phyloP scores from a whole-genome alignment of 345 rosid genomes.

The Triadica sebifera region DNA sequence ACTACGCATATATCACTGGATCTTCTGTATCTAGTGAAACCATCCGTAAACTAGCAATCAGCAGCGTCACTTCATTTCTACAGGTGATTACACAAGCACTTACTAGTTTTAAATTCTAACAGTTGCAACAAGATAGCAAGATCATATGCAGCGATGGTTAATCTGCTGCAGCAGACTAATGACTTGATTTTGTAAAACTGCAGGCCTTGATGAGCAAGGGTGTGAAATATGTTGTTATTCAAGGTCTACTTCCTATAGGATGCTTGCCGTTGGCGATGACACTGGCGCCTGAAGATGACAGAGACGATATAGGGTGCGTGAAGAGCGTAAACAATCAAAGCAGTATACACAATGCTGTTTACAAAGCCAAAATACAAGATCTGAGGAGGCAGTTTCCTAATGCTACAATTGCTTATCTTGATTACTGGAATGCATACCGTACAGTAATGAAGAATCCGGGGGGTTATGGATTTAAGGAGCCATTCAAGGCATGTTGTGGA shows the following conservation, averaged over 20 bases:
- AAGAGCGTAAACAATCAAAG: conserved; percentile 60
- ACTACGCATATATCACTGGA: conserved; percentile 68
- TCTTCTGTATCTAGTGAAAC: conserved; percentile 54
- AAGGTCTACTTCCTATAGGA: conserved; percentile 72
- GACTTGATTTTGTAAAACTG: conserved; percentile 4
- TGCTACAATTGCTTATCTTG: conserved; percentile 60
- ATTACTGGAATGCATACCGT: conserved; percentile 75
- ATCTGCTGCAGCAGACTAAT: too few species aligned
- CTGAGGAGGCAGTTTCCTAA: conserved; percentile 57
- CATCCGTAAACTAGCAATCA: conserved; percentile 46
- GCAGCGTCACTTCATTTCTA: conserved; percentile 42
- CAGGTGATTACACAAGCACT: conserved; percentile 40
- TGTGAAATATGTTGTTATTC: conserved; percentile 67
- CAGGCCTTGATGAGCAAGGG: conserved; percentile 74
- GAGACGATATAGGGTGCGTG: conserved; percentile 73
- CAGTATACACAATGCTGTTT: conserved; percentile 48
- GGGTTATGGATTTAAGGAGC: conserved; percentile 52
- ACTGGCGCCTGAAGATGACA: conserved; percentile 51
- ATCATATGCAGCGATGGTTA: too few species aligned
- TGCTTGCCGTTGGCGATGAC: conserved; percentile 70
- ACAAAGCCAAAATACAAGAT: conserved; percentile 40
- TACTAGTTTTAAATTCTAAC: too few species aligned
- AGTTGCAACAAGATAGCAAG: too few species aligned
- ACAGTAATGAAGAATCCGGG: conserved; percentile 44
- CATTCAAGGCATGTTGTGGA: conserved; percentile 82